These are phyloP conservation scores for Solanum dulcamara DNA, from an alignment of 257 asterid genomes.

Conservation along the genomic window DNA sequence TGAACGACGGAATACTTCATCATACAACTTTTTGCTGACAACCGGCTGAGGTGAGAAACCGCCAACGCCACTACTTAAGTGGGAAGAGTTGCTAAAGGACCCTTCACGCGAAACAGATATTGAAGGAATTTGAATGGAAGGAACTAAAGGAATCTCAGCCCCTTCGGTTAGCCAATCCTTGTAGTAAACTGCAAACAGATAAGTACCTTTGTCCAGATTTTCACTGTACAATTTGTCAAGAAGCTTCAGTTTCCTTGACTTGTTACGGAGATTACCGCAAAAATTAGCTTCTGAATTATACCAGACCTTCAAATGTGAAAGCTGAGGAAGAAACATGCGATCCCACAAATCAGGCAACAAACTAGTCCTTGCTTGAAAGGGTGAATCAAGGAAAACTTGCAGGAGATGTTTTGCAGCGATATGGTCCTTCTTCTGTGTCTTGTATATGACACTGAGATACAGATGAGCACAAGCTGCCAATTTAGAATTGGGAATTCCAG, in stretches of 20 bases:
- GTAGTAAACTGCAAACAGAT: constrained; percentile 50
- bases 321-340: constrained; percentile 43
- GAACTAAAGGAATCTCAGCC: constrained; percentile 43
- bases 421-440: constrained; percentile 53
- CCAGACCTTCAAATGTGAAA: constrained; percentile 55
- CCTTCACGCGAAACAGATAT: constrained; percentile 21
- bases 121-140: constrained; percentile 37
- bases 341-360: constrained; percentile 71
- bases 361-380: constrained; percentile 46
- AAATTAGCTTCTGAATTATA: constrained; percentile 29
- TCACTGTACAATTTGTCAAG: constrained; percentile 39
- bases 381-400: constrained; percentile 59
- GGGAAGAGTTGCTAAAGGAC: constrained; percentile 13
- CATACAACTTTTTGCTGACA: constrained; percentile 58
- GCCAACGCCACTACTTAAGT: constrained; percentile 29
- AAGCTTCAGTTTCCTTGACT: constrained; percentile 20
- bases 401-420: constrained; percentile 66
- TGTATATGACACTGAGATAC: constrained; percentile 60
- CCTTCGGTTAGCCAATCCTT: constrained; percentile 73
- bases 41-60: constrained; percentile 34
- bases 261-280: constrained; percentile 17
- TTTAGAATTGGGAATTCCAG: constrained; percentile 54
- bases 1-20: constrained; percentile 39
- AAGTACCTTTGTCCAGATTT: constrained; percentile 54
- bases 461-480: constrained; percentile 91